Percentiles rank a stretch among this genome's conserved stretches.
Evolutionary conservation across 768 basidiomycete genomes (phyloP).

Genomic region (Macrolepiota albuminosa): DNA sequence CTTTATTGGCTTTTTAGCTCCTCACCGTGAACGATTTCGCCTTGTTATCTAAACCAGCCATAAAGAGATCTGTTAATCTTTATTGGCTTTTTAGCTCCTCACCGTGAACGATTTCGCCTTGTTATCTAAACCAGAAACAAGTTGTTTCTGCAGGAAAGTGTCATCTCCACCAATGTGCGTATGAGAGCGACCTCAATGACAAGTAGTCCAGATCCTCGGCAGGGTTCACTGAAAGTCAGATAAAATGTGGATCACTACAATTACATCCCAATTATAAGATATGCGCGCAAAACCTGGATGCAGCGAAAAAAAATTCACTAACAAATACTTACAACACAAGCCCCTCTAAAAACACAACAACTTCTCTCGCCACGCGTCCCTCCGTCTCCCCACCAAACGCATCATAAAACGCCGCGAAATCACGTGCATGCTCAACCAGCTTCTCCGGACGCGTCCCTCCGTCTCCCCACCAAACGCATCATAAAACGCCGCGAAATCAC

Average conservation of each 20-base stretch:
- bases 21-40: too few relatives aligned
- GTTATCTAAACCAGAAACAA: too few relatives aligned
- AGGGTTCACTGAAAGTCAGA: too few relatives aligned
- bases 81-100: too few relatives aligned
- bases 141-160: too few relatives aligned
- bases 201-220: too few relatives aligned
- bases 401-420: constrained; percentile 45
- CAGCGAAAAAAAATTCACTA: not conserved
- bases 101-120: too few relatives aligned
- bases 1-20: too few relatives aligned
- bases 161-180: too few relatives aligned
- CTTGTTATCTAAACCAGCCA: too few relatives aligned
- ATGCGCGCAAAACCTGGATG: not conserved
- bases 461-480: constrained; percentile 22
- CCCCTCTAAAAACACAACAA: constrained; percentile 50
- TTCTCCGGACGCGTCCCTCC: constrained; percentile 32
- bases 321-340: constrained; percentile 21
- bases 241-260: not conserved
- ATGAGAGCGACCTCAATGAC: too few relatives aligned
- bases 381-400: constrained; percentile 28
- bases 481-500: constrained; percentile 47
- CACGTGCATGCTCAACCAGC: constrained; percentile 39
- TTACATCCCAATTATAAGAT: not conserved
- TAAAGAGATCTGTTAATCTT: too few relatives aligned
- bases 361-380: constrained; percentile 39